phyloP scores from a whole-genome alignment of 2,329 filamentous ascomycete genomes.

The Exophiala sp. region DNA sequence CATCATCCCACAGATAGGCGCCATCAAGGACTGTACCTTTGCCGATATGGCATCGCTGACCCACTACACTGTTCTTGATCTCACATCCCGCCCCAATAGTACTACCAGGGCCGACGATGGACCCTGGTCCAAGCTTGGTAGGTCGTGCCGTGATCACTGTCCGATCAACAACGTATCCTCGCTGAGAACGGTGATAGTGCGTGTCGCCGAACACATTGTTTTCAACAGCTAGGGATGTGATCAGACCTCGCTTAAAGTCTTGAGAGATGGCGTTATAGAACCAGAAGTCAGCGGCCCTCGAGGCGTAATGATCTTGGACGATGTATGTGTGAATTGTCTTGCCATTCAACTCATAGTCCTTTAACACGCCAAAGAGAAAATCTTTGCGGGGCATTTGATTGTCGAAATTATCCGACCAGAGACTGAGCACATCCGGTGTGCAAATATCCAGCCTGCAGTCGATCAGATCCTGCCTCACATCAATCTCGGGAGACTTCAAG shows the following conservation, averaged over 20 bases:
- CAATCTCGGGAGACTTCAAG: conserved; percentile 69
- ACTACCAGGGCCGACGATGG: conserved; percentile 70
- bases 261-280: conserved; percentile 84
- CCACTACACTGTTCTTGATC: conserved; percentile 72
- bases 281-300: conserved; percentile 75
- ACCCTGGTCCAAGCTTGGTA: conserved; percentile 61
- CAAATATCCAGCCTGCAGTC: conserved; percentile 97
- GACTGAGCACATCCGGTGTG: conserved; percentile 85
- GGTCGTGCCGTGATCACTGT: conserved; percentile 63
- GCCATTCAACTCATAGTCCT: conserved; percentile 94
- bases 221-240: conserved; percentile 23
- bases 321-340: conserved; percentile 95
- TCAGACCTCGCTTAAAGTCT: conserved; percentile 44
- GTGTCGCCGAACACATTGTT: conserved; percentile 68
- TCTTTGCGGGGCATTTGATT: conserved; percentile 85
- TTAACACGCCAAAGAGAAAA: conserved; percentile 85
- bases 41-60: conserved; percentile 78
- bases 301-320: conserved; percentile 74
- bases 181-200: conserved; percentile 67
- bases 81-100: conserved; percentile 65
- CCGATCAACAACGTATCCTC: conserved; percentile 45
- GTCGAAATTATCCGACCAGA: conserved; percentile 98
- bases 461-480: conserved; percentile 79
- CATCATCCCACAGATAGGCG: conserved; percentile 84
- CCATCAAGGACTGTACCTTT: conserved; percentile 72